phyloP scores from a whole-genome alignment of 2,329 filamentous ascomycete genomes.

The Fusarium sp. region DNA sequence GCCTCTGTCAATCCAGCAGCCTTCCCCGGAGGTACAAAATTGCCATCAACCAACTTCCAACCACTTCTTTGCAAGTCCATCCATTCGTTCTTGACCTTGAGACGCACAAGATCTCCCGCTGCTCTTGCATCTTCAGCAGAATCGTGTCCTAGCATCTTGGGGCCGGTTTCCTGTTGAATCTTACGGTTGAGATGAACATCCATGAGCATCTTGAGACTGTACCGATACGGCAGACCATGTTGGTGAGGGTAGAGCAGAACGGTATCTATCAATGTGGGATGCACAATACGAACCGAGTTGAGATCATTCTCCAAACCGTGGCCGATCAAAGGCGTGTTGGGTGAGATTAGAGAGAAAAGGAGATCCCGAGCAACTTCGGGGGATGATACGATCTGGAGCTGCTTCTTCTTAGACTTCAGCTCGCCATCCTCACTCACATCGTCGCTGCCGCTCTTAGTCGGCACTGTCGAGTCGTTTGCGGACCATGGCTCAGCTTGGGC shows the following conservation, averaged over 20 bases:
- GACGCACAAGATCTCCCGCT: slow-evolving; percentile 84
- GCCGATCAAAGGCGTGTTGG: slow-evolving; percentile 85
- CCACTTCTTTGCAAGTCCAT: slow-evolving; percentile 71
- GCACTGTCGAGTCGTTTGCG: slow-evolving; percentile 35
- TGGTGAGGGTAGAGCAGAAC: slow-evolving; percentile 85
- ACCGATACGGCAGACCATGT: slow-evolving; percentile 78
- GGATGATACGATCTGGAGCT: slow-evolving; percentile 78
- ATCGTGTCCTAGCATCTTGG: slow-evolving; percentile 77
- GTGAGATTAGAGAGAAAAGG: slow-evolving; percentile 79
- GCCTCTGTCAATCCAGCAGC: slow-evolving; percentile 50
- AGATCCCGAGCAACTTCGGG: slow-evolving; percentile 80
- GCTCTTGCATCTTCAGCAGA: slow-evolving; percentile 91
- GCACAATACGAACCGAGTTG: slow-evolving; percentile 84
- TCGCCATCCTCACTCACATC: slow-evolving; percentile 46
- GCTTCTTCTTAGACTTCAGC: slow-evolving; percentile 48
- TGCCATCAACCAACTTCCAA: slow-evolving; percentile 69
- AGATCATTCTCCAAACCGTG: slow-evolving; percentile 97
- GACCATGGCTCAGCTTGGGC: slow-evolving; percentile 71
- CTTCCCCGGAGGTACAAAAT: slow-evolving; percentile 55
- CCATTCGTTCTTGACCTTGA: slow-evolving; percentile 78
- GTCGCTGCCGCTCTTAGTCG: slow-evolving; percentile 42
- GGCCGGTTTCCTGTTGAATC: slow-evolving; percentile 77
- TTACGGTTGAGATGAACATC: slow-evolving; percentile 74
- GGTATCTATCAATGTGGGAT: slow-evolving; percentile 87
- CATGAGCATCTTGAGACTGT: slow-evolving; percentile 81